Percentiles rank a stretch among this genome's conserved stretches.
Evolutionary conservation across 1,284 basidiomycete species (phyloP).

Genomic region (Pterulicium gracile): DNA sequence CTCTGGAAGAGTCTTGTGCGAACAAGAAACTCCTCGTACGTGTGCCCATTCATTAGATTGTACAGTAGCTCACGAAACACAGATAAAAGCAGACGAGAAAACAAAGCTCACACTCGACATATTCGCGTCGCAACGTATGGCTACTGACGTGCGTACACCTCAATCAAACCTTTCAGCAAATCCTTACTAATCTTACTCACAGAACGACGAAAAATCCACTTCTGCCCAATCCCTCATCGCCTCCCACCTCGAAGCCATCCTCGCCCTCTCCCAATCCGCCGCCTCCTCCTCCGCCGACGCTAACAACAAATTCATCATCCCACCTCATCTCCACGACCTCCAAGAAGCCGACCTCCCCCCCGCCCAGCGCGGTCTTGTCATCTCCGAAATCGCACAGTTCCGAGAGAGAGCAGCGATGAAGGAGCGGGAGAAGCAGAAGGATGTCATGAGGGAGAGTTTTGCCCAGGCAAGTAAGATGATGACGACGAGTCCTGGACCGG

Average conservation of each 20-base stretch:
- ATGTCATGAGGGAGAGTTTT: conserved; percentile 49
- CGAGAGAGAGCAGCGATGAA: conserved; percentile 79
- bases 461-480: conserved; percentile 17
- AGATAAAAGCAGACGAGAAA: conserved; percentile 93
- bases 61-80: conserved; percentile 11
- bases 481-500: background rate
- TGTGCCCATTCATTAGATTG: too few relatives aligned
- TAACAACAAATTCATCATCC: conserved; percentile 69
- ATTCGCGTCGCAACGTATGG: conserved; percentile 69
- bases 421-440: conserved; percentile 74
- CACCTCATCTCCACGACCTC: conserved; percentile 89
- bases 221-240: background rate
- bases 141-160: conserved; percentile 55
- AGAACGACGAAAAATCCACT: too few relatives aligned
- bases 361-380: conserved; percentile 85
- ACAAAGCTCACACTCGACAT: conserved; percentile 80
- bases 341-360: conserved; percentile 95
- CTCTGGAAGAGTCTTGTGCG: conserved; percentile 73
- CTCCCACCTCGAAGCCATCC: background rate
- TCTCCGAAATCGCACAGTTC: conserved; percentile 92
- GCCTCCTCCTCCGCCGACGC: background rate
- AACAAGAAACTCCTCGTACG: conserved; percentile 81
- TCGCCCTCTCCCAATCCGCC: background rate
- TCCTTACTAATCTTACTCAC: too few relatives aligned
- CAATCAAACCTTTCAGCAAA: conserved; percentile 5